phyloP scores from a whole-genome alignment of 805 yeast genomes.

The Yarrowia keelungensis region DNA sequence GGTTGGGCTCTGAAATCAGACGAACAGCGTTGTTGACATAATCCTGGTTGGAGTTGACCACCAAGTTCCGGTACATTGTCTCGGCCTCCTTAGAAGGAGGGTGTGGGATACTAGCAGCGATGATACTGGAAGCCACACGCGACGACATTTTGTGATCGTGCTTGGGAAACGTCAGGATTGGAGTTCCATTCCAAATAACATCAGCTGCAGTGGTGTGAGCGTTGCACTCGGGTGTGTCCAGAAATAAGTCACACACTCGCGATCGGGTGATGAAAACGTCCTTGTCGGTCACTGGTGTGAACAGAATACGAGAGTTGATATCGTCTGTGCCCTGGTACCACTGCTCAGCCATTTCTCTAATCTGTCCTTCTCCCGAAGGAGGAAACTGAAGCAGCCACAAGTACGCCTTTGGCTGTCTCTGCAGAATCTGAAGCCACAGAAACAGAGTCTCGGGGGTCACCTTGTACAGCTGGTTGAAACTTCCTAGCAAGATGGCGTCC shows the following conservation, averaged over 20 bases:
- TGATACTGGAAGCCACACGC: slow-evolving; percentile 47
- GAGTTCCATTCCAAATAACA: slow-evolving; percentile 50
- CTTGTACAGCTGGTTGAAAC: slow-evolving; percentile 50
- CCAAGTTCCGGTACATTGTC: not conserved
- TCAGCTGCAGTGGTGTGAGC: slow-evolving; percentile 52
- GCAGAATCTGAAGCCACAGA: slow-evolving; percentile 47
- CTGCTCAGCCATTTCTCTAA: slow-evolving; percentile 44
- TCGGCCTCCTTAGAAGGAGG: not conserved
- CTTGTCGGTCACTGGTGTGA: slow-evolving; percentile 50
- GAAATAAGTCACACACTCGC: slow-evolving; percentile 48
- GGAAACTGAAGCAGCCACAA: slow-evolving; percentile 50
- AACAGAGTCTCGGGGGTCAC: slow-evolving; percentile 48
- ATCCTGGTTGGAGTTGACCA: slow-evolving; percentile 8
- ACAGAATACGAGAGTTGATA: slow-evolving; percentile 45
- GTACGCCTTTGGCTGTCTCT: slow-evolving; percentile 46
- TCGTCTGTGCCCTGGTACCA: slow-evolving; percentile 45
- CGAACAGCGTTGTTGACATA: not conserved
- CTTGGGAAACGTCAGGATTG: slow-evolving; percentile 48
- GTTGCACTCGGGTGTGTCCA: slow-evolving; percentile 51
- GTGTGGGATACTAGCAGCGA: slow-evolving; percentile 47
- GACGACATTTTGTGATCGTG: slow-evolving; percentile 44
- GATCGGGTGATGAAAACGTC: slow-evolving; percentile 48
- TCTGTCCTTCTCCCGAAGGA: slow-evolving; percentile 45
- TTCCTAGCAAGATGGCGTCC: slow-evolving; percentile 47
- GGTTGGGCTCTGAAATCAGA: slow-evolving; percentile 6